Evolutionary conservation across 495 filamentous ascomycete genomes (phyloP).

Genomic region (Trichoderma gamsii): DNA sequence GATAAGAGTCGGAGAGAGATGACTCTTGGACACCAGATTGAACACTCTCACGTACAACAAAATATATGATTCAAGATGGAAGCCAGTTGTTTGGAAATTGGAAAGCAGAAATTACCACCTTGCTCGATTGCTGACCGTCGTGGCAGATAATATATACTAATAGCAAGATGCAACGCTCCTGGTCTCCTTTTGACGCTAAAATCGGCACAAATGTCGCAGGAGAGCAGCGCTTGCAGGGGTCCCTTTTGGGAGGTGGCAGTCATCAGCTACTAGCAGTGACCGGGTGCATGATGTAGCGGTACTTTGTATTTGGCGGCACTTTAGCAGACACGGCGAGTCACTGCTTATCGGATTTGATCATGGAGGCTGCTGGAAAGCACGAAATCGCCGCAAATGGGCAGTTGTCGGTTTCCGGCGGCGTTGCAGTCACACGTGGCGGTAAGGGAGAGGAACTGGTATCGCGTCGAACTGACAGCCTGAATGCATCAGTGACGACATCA

Average conservation of each 20-base stretch:
- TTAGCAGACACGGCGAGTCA: neutral
- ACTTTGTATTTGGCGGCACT: neutral
- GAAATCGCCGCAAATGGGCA: neutral
- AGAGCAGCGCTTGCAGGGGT: neutral
- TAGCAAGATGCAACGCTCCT: neutral
- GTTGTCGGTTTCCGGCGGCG: neutral
- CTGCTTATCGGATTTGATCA: neutral
- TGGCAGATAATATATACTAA: neutral
- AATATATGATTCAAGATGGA: neutral
- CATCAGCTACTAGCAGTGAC: neutral
- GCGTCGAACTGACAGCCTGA: neutral
- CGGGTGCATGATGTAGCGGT: neutral
- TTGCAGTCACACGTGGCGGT: neutral
- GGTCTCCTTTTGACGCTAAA: neutral
- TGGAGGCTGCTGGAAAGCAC: neutral
- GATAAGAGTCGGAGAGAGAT: too few species aligned
- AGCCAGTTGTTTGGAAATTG: neutral
- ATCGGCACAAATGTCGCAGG: constrained; percentile 8
- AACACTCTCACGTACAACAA: too few species aligned
- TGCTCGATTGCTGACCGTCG: neutral
- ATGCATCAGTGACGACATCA: neutral
- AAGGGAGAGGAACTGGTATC: neutral
- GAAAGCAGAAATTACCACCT: neutral
- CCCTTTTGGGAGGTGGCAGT: neutral
- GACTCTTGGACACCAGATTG: too few species aligned